Evolutionary conservation across 2,329 filamentous ascomycete genomes (phyloP).

Genomic region (Cytospora piceae): DNA sequence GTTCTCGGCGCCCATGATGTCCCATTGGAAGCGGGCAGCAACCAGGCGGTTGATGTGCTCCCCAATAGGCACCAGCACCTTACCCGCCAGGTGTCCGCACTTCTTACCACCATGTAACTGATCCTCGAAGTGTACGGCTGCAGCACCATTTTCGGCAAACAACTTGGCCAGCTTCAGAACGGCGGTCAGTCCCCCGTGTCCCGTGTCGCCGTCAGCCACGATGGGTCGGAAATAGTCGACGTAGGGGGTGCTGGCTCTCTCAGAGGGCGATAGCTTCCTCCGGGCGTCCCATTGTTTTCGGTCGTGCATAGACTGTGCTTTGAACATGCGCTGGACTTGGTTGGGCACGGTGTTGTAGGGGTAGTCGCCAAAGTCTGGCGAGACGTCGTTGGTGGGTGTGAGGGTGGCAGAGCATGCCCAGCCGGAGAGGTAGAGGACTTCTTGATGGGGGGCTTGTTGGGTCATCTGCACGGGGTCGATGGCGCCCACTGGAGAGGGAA

Average conservation of each 20-base stretch:
- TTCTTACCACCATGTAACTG: constrained; percentile 98
- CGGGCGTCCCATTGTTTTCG: constrained; percentile 90
- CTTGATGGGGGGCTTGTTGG: constrained; percentile 93
- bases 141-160: constrained; percentile 95
- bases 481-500: constrained; percentile 72
- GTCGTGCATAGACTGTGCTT: constrained; percentile 96
- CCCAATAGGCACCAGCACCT: constrained; percentile 89
- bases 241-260: constrained; percentile 79
- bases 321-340: constrained; percentile 93
- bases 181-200: constrained; percentile 88
- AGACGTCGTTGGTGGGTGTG: constrained; percentile 95
- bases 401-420: constrained; percentile 97
- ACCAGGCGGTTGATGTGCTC: constrained; percentile 96
- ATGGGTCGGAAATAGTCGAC: constrained; percentile 93
- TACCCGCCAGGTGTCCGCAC: constrained; percentile 94
- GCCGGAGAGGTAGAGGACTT: constrained; percentile 93
- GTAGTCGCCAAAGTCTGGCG: constrained; percentile 96
- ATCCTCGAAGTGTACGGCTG: constrained; percentile 96
- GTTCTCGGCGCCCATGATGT: constrained; percentile 95
- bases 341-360: constrained; percentile 99
- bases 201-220: constrained; percentile 94
- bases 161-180: constrained; percentile 96
- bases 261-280: constrained; percentile 73
- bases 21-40: constrained; percentile 95
- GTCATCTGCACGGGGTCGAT: constrained; percentile 99